A percentile compares a stretch with the other conserved stretches of the same genome.
These are phyloP conservation scores for Maudiozyma humilis DNA, from an alignment of 1,139 yeast genomes.

Conservation along the genomic window DNA sequence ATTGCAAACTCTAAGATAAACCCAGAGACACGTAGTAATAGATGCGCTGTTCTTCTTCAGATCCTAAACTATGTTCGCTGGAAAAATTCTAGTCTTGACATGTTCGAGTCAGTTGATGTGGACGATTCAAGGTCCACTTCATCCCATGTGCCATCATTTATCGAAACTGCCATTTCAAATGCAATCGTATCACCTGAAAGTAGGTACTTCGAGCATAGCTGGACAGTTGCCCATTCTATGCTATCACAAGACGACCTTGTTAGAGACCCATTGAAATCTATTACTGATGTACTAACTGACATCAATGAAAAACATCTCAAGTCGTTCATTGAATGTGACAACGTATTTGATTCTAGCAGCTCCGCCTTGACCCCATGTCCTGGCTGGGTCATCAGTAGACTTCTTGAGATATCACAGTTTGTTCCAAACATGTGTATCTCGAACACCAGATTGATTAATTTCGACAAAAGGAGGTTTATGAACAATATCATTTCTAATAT, in stretches of 20 bases:
- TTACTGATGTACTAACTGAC: conserved; percentile 16
- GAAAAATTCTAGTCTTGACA: conserved; percentile 58
- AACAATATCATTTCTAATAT: conserved; percentile 49
- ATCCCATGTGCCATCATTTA: conserved; percentile 70
- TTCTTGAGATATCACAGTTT: conserved; percentile 57
- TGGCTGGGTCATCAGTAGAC: conserved; percentile 63
- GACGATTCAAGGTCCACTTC: conserved; percentile 31
- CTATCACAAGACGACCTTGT: conserved; percentile 7
- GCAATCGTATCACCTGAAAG: conserved; percentile 78
- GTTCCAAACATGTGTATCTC: conserved; percentile 60
- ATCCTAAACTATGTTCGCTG: conserved; percentile 59
- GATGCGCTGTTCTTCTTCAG: conserved; percentile 63
- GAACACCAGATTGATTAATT: conserved; percentile 50
- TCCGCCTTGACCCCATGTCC: conserved; percentile 68
- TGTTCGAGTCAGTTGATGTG: conserved; percentile 37
- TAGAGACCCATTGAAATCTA: conserved; percentile 10
- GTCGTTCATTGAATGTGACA: conserved; percentile 27
- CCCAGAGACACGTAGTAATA: conserved; percentile 52
- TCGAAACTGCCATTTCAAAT: conserved; percentile 71
- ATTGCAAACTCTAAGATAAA: conserved; percentile 52
- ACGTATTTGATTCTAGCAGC: conserved; percentile 42
- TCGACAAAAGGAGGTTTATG: conserved; percentile 59
- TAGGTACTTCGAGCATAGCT: conserved; percentile 42
- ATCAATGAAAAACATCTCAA: conserved; percentile 21
- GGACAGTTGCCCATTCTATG: conserved; percentile 22